Evolutionary conservation across 164 flowering plant species (phyloP).

Genomic region (Dillenia turbinata): DNA sequence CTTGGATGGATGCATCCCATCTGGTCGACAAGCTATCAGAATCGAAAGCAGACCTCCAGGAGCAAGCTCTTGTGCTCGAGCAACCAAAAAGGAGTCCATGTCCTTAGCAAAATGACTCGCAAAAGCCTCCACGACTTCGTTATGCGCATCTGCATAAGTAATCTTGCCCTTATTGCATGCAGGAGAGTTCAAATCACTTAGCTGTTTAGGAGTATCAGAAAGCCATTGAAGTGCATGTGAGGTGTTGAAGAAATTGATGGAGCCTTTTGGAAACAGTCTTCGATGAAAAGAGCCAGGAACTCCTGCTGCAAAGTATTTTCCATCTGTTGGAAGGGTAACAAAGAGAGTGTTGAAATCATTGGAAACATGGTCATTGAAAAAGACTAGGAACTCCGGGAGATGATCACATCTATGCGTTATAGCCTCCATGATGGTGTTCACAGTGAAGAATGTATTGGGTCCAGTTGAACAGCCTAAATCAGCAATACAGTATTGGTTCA

Average conservation of each 20-base stretch:
- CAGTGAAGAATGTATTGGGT: background rate
- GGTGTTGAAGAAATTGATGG: background rate
- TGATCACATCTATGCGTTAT: background rate
- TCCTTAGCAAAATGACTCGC: background rate
- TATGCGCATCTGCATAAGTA: background rate
- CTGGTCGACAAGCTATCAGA: background rate
- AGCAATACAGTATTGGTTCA: background rate
- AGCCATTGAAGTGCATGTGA: constrained; percentile 1
- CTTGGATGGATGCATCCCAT: background rate
- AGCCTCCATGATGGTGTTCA: background rate
- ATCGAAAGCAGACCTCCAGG: background rate
- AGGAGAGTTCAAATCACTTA: background rate
- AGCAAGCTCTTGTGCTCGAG: constrained; percentile 1
- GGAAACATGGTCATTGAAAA: background rate
- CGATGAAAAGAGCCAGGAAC: constrained; percentile 2
- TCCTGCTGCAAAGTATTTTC: background rate
- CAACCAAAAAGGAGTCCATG: background rate
- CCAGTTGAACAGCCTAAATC: constrained; percentile 3
- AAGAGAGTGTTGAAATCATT: constrained; percentile 7
- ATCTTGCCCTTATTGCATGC: background rate
- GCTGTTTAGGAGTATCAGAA: background rate
- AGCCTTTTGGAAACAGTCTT: background rate
- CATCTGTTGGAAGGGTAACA: background rate
- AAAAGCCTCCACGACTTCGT: constrained; percentile 1
- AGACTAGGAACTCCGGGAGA: background rate